These are phyloP conservation scores for Dillenia suffruticosa DNA, from an alignment of 164 flowering plant species.

Conservation along the genomic window DNA sequence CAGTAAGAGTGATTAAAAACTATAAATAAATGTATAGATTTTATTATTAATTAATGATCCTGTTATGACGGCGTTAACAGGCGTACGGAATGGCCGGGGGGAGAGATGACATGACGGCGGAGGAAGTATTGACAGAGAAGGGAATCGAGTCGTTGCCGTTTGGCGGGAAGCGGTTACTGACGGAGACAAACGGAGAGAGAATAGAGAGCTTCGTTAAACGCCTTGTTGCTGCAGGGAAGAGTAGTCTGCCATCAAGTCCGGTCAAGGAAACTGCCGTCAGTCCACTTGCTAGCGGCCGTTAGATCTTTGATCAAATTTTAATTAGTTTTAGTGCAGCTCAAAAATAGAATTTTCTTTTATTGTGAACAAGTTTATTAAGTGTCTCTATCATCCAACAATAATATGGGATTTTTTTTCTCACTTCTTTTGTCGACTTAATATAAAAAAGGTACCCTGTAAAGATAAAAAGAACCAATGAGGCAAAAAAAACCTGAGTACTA, in stretches of 20 bases:
- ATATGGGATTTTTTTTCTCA: not conserved
- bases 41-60: not conserved
- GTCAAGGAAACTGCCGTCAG: slow-evolving; percentile 60
- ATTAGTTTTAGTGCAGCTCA: no score
- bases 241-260: slow-evolving; percentile 77
- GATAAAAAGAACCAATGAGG: no score
- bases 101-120: slow-evolving; percentile 17
- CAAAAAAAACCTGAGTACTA: no score
- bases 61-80: slow-evolving; percentile 29
- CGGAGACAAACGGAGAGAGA: slow-evolving; percentile 82
- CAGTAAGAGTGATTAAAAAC: no score
- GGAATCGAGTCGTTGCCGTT: slow-evolving; percentile 86
- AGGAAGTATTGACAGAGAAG: slow-evolving; percentile 55
- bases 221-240: slow-evolving; percentile 64
- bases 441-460: not conserved
- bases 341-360: no score
- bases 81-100: slow-evolving; percentile 33
- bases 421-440: not conserved
- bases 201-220: slow-evolving; percentile 70
- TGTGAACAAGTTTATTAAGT: no score
- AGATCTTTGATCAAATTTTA: slow-evolving; percentile 2
- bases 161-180: slow-evolving; percentile 87
- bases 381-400: no score
- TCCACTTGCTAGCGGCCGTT: slow-evolving; percentile 60
- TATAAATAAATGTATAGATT: no score